Base-by-base conservation (phyloP, 306 rosid species). In the Oxytropis ochrocephala region DNA sequence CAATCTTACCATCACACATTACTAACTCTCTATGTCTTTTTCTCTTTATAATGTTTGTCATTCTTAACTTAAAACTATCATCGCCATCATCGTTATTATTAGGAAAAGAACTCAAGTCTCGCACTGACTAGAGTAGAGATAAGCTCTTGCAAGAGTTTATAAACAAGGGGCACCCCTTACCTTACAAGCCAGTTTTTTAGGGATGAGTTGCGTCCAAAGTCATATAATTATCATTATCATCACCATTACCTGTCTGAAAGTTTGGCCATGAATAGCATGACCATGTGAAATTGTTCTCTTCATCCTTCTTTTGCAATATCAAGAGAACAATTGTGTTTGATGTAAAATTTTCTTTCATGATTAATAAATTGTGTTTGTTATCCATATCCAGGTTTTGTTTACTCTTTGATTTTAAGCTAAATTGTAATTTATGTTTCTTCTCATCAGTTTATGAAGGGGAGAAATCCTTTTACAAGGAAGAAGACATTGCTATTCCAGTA, bases 401-500 rank as follows among this genome's bases (percentile, higher is more conserved):
- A 38, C 69, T 61, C 47, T 33, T 32, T 21, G 64, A 54, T 30
- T 76, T 75, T 42, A 63, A 21, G 36, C 49, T 73, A 76, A 48
- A 43, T 59, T 13, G 19, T 70, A 46, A 68, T 58, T 72, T 54
- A 63, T 79, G 60, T 69, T 67, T 75, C 70, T 72, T 67, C 51
- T 52, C 51, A 46, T 72, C 81, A 90, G 97, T 94, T 85, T 88
- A 94, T 82, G 92, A 90, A 80, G 98, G 98, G 70, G 81, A 82
- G 77, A 88, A 77, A 79, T 84, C 92, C 78, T 94, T 94, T 78
- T 94, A 88, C 82, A 82, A 84, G 82, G 98, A 94, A 79, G 95
- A 94, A 59, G 95, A 88, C 76, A 69, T 69, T 78, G 68, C 82
- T 41, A 30, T 83, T 67, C 96, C 96, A 4, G 85, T 94, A 59